Percentiles rank a stretch among this genome's conserved stretches.
These are phyloP conservation scores for Eruca vesicaria DNA, from an alignment of 441 rosid species.

Conservation along the genomic window DNA sequence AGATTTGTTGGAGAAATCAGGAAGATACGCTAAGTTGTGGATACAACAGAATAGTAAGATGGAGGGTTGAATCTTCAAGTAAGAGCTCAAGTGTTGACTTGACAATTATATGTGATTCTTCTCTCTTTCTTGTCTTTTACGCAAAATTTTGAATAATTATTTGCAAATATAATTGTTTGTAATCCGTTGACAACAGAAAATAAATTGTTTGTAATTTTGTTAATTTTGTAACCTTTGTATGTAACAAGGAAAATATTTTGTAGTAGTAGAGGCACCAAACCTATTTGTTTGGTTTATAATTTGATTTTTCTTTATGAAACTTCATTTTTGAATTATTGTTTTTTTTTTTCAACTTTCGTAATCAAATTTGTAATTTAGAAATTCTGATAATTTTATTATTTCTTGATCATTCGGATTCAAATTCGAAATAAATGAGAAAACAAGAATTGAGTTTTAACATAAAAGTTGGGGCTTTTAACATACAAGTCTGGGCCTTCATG, in stretches of 20 bases:
- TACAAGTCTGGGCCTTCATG: not conserved
- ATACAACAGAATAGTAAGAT: slow-evolving; percentile 69
- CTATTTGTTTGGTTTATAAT: not conserved
- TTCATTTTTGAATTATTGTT: too few relatives aligned
- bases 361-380: not conserved
- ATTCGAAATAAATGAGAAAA: too few relatives aligned
- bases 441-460: not conserved
- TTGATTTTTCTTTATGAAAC: not conserved
- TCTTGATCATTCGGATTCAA: too few relatives aligned
- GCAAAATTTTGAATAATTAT: not conserved
- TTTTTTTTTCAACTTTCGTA: not conserved
- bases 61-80: slow-evolving; percentile 14
- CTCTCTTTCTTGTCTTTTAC: not conserved
- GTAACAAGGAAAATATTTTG: not conserved
- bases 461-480: not conserved
- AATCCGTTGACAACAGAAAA: not conserved
- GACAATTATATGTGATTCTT: not conserved
- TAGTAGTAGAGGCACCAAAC: not conserved
- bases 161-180: not conserved
- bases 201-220: not conserved
- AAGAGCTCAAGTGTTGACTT: not conserved
- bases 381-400: not conserved
- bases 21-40: slow-evolving; percentile 95
- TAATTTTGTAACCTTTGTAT: too few relatives aligned
- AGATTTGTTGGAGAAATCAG: slow-evolving; percentile 56